Evolutionary conservation across 1,284 basidiomycete genomes (phyloP).

Genomic region (Puccinia polysora): DNA sequence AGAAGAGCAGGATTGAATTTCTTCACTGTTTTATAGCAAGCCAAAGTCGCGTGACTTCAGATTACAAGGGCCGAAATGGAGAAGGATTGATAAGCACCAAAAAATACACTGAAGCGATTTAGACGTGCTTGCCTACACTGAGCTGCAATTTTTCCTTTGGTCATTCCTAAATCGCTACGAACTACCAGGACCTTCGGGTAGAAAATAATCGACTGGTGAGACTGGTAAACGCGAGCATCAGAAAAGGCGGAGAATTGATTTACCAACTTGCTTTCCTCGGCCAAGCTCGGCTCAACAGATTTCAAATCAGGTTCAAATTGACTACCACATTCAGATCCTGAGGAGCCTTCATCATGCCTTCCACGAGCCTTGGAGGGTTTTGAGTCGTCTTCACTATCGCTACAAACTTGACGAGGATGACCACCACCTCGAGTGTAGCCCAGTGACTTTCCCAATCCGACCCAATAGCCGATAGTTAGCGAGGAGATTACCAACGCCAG

Average conservation of each 20-base stretch:
- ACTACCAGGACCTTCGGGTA: conserved; percentile 44
- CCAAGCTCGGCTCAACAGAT: conserved; percentile 9
- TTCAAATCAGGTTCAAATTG: conserved; percentile 21
- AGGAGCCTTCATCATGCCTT: neutral
- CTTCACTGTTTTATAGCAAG: conserved; percentile 36
- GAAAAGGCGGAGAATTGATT: neutral
- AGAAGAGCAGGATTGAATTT: conserved; percentile 27
- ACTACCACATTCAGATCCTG: conserved; percentile 9
- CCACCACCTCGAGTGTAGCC: conserved; percentile 34
- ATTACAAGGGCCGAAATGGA: neutral
- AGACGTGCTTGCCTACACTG: conserved; percentile 38
- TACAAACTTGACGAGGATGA: neutral
- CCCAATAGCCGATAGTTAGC: conserved; percentile 42
- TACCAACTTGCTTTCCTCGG: conserved; percentile 40
- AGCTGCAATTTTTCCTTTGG: conserved; percentile 42
- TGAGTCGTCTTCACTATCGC: conserved; percentile 30
- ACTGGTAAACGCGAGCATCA: too few species aligned
- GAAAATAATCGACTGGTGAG: too few species aligned
- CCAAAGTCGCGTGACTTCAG: conserved; percentile 38
- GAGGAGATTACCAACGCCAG: conserved; percentile 39
- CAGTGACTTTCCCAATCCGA: conserved; percentile 38
- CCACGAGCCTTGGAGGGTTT: neutral
- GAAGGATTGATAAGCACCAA: neutral
- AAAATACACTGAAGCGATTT: neutral
- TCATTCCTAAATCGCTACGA: conserved; percentile 42